Conservation (phyloP, 2,329 filamentous ascomycete genomes). For the Helotiales sp. region DNA sequence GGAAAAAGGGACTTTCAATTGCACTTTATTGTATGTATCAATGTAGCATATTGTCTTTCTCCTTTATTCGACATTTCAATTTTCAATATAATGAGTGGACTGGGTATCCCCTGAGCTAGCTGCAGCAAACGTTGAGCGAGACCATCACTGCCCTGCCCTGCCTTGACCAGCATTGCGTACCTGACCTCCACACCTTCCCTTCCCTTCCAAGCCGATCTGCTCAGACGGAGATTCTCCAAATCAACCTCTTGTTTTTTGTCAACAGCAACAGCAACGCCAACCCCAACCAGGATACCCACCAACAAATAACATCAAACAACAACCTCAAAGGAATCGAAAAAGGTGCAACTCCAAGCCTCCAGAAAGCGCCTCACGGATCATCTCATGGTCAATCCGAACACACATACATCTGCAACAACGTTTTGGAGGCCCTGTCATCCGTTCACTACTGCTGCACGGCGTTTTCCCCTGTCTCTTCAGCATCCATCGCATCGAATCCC, state of each 20-base stretch:
- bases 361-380: not conserved
- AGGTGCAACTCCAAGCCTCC: not conserved
- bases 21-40: not conserved
- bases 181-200: not conserved
- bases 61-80: not conserved
- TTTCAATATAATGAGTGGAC: not conserved
- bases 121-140: not conserved
- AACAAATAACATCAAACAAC: no score
- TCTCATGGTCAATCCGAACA: not conserved
- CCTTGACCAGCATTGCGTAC: not conserved
- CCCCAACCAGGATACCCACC: not conserved
- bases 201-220: not conserved
- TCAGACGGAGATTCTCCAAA: constrained; percentile 7
- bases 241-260: not conserved
- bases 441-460: not conserved
- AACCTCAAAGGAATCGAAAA: not conserved
- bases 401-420: not conserved
- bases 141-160: not conserved
- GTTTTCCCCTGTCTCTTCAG: not conserved
- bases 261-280: not conserved
- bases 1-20: no score
- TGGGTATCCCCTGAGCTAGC: constrained; percentile 1
- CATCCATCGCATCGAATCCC: not conserved
- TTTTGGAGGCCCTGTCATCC: not conserved
- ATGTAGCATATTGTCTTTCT: not conserved